A percentile compares a stretch with the other conserved stretches of the same genome.
phyloP scores from a whole-genome alignment of 2,329 filamentous ascomycete genomes.

The Chrysosporium queenslandicum region DNA sequence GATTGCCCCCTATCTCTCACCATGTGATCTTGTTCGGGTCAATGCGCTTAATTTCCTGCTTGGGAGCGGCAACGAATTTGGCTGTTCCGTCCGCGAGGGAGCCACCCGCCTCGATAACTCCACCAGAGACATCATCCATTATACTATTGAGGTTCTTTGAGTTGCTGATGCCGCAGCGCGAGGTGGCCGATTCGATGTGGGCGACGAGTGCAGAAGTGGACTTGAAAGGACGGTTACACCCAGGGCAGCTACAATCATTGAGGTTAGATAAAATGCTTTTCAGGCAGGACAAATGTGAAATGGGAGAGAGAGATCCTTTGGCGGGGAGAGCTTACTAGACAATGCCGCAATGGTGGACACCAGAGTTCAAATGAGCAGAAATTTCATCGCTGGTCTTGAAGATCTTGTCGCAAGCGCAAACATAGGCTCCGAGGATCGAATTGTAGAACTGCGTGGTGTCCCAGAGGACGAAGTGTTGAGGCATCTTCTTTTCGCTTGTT shows the following conservation, averaged over 20 bases:
- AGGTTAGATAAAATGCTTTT: not conserved
- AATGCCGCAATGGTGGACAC: constrained; percentile 20
- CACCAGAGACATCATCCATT: constrained; percentile 32
- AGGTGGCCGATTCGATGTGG: constrained; percentile 32
- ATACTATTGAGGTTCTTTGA: constrained; percentile 26
- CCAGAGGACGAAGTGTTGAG: constrained; percentile 17
- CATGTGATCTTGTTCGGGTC: not conserved
- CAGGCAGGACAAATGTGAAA: not conserved
- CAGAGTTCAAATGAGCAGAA: constrained; percentile 27
- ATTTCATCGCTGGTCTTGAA: constrained; percentile 24
- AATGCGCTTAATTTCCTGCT: not conserved
- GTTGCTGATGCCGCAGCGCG: constrained; percentile 29
- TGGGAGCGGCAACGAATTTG: constrained; percentile 23
- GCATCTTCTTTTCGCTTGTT: not conserved
- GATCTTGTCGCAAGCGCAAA: constrained; percentile 27
- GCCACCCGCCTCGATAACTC: constrained; percentile 28
- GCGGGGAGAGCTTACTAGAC: constrained; percentile 17
- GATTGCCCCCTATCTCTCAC: no score
- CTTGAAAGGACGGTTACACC: constrained; percentile 33
- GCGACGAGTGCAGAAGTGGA: constrained; percentile 31
- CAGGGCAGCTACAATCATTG: constrained; percentile 28
- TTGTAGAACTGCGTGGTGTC: constrained; percentile 28
- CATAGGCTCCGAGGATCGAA: constrained; percentile 23
- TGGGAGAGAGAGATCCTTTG: not conserved
- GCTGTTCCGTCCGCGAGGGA: constrained; percentile 27